Percentiles rank a stretch among this genome's conserved stretches.
phyloP scores from a whole-genome alignment of 1,284 basidiomycete genomes.

The Serendipita sp. region DNA sequence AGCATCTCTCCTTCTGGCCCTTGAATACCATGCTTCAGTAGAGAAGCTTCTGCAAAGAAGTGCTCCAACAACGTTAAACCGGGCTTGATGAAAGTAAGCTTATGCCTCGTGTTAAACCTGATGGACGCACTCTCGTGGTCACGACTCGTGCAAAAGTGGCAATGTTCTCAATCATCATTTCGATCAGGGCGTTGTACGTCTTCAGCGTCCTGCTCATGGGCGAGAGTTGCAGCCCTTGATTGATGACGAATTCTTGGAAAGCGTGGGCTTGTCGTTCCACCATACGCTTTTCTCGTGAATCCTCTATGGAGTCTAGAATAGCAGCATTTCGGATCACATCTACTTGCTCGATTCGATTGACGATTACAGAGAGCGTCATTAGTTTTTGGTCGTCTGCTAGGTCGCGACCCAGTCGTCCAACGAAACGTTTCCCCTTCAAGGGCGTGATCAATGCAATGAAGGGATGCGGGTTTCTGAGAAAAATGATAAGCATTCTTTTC shows the following conservation, averaged over 20 bases:
- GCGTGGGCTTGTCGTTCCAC: conserved; percentile 79
- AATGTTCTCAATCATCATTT: conserved; percentile 69
- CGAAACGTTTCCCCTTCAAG: conserved; percentile 84
- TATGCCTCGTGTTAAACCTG: conserved; percentile 8
- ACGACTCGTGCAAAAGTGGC: conserved; percentile 56
- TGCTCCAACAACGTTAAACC: conserved; percentile 87
- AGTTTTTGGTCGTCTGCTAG: conserved; percentile 69
- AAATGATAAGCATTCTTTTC: background rate
- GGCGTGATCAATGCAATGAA: conserved; percentile 86
- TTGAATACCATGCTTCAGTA: conserved; percentile 62
- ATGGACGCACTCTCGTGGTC: conserved; percentile 18
- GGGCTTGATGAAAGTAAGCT: conserved; percentile 38
- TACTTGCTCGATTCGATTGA: conserved; percentile 86
- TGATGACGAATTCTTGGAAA: conserved; percentile 71
- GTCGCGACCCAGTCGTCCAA: conserved; percentile 83
- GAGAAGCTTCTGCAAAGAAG: conserved; percentile 82
- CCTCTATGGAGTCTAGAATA: conserved; percentile 52
- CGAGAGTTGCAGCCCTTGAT: conserved; percentile 69
- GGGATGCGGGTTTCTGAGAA: conserved; percentile 74
- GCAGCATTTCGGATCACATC: conserved; percentile 74
- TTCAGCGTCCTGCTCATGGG: conserved; percentile 67
- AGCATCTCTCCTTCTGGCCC: conserved; percentile 37
- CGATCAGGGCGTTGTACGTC: conserved; percentile 76
- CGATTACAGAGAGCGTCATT: conserved; percentile 78
- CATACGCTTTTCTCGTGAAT: conserved; percentile 52